Evolutionary conservation across 306 rosid species (phyloP), one percentile per base, ranked within the genome.

Genomic region (Sindora glabra): DNA sequence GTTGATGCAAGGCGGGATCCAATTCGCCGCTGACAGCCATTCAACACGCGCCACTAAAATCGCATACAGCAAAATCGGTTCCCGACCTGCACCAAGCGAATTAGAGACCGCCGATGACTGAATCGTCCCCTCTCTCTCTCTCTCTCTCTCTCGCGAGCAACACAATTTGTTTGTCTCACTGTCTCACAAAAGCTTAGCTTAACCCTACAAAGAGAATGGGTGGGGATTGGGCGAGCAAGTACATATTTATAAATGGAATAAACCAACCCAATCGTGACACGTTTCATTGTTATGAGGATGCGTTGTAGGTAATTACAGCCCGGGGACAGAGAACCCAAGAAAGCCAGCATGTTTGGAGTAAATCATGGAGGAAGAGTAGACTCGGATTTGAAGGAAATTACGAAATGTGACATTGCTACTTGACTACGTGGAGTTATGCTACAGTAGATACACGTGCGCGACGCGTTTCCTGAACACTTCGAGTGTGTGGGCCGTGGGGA

Each of bases 31-130:
- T 37, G 56, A 42, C 16, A 12, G 34, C 70, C 33, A 48, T 13
- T 55, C 65, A 42, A 57, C 50, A 0, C 24, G 37, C 48, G 46
- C 77, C 69, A 53, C 46, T 2, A 45, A 40, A 48, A 44, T 56
- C 13, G 54, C 26, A 41, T n/a, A 33, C 47, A 39, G 68, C 60
- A 75, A 71, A n/a, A 79, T 62, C 77, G 70, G 95, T 83, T 91
- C 98, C 98, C 98, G 98, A 91, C 96, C 98, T 91, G 98, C 98
- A 91, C 98, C 98, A 91, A 91, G 98, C 98, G 98, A 91, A 91
- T 85, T 80, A 85, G 98, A 91, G 87, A 77, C 71, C 78, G 95
- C 92, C 74, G 73, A 86, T 73, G 81, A 82, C 62, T 50, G 63
- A 69, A 71, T 51, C 75, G 45, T 4, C 24, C 12, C 29, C 37